Conservation (phyloP, 495 filamentous ascomycete species). For the Cairneyella variabilis region DNA sequence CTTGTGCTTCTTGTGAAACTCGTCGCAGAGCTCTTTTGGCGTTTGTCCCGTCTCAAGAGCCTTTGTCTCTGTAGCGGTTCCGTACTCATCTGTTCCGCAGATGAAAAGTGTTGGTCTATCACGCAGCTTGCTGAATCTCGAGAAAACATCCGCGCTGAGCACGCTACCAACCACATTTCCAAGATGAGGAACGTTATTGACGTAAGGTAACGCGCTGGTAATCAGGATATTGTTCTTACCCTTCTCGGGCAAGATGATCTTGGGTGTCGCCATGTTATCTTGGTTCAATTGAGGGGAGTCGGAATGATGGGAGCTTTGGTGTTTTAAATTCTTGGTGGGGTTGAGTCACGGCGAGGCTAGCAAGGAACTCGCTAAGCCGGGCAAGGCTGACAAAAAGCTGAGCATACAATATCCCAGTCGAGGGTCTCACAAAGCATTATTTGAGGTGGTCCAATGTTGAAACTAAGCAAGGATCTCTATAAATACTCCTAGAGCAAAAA, state of each 20-base stretch:
- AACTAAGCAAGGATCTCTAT: no score
- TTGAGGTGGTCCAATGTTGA: no score
- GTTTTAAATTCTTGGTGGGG: conserved; percentile 1
- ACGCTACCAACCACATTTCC: conserved; percentile 93
- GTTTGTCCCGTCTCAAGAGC: conserved; percentile 55
- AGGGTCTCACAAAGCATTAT: no score
- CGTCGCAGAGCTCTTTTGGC: conserved; percentile 67
- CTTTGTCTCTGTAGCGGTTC: conserved; percentile 85
- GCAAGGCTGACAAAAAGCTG: background rate
- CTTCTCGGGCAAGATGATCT: conserved; percentile 39
- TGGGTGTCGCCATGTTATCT: conserved; percentile 20
- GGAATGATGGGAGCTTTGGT: background rate
- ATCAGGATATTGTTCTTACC: conserved; percentile 50
- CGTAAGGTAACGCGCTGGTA: conserved; percentile 61
- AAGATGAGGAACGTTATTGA: conserved; percentile 94
- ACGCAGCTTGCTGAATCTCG: conserved; percentile 36
- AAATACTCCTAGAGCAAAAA: no score
- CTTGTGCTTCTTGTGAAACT: conserved; percentile 80
- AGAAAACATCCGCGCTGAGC: conserved; percentile 76
- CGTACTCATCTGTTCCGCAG: conserved; percentile 74
- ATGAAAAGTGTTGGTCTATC: conserved; percentile 54
- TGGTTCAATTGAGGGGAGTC: conserved; percentile 15
- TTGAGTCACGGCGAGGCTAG: conserved; percentile 4
- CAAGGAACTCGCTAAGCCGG: conserved; percentile 1
- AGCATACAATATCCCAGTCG: no score